phyloP scores from a whole-genome alignment of 2,329 filamentous ascomycete genomes.

The Botryosphaeria agaves region DNA sequence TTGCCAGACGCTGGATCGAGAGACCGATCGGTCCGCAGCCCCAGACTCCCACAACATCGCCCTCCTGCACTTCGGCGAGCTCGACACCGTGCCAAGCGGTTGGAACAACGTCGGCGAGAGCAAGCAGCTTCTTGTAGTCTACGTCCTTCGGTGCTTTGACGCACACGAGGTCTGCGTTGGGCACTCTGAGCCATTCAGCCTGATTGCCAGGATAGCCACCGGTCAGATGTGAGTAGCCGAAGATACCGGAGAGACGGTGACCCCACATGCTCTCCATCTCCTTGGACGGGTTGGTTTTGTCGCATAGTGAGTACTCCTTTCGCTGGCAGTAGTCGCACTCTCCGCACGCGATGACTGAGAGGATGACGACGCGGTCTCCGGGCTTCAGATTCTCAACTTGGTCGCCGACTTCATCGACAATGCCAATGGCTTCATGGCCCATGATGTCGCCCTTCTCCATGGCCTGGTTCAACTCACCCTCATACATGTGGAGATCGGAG shows the following conservation, averaged over 20 bases:
- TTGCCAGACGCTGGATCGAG: conserved; percentile 13
- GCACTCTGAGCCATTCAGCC: conserved; percentile 18
- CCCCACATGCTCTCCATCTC: conserved; percentile 13
- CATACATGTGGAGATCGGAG: conserved; percentile 16
- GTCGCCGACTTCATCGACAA: conserved; percentile 12
- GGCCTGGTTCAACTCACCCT: conserved; percentile 11
- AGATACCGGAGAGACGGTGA: conserved; percentile 13
- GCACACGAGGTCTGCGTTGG: conserved; percentile 16
- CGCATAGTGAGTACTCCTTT: conserved; percentile 16
- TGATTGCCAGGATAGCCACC: conserved; percentile 19
- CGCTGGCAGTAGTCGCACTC: conserved; percentile 13
- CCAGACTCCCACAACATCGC: conserved; percentile 16
- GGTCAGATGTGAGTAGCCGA: conserved; percentile 15
- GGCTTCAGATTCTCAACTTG: conserved; percentile 8
- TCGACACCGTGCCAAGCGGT: conserved; percentile 18
- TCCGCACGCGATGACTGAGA: conserved; percentile 15
- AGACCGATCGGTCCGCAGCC: conserved; percentile 16
- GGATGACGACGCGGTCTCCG: conserved; percentile 15
- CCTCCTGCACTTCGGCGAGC: conserved; percentile 13
- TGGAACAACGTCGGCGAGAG: conserved; percentile 13
- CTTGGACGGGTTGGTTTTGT: conserved; percentile 12
- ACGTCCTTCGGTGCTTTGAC: conserved; percentile 12
- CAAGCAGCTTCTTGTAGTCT: conserved; percentile 13
- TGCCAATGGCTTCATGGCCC: conserved; percentile 14
- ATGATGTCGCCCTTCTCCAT: conserved; percentile 14